Evolutionary conservation across 169 alveolate species (phyloP).

Genomic region (Plasmodium gonderi): DNA sequence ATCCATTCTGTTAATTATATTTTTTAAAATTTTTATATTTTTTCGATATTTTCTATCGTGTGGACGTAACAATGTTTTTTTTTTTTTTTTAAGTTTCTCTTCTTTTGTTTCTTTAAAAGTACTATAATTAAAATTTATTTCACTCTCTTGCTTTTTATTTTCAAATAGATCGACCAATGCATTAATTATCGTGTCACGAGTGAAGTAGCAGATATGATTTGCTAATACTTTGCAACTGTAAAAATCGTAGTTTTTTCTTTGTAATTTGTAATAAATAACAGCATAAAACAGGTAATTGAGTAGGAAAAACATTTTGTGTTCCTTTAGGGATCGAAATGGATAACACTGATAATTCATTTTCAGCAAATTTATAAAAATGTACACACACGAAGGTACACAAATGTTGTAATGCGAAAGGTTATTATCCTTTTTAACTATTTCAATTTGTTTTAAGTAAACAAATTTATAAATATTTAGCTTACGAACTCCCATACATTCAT

Average conservation of each 20-base stretch:
- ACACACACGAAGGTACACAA: conserved; percentile 60
- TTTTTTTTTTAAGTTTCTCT: not conserved
- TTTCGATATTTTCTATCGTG: not conserved
- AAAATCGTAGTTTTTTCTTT: conserved; percentile 47
- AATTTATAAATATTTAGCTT: conserved; percentile 29
- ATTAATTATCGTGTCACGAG: conserved; percentile 12
- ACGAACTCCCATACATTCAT: not conserved
- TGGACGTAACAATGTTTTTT: not conserved
- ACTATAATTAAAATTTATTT: not conserved
- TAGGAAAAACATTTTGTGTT: conserved; percentile 11
- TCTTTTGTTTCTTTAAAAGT: not conserved
- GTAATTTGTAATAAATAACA: conserved; percentile 25
- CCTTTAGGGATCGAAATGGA: conserved; percentile 17
- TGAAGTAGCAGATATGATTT: conserved; percentile 52
- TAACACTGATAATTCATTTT: conserved; percentile 40
- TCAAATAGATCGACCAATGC: conserved; percentile 29
- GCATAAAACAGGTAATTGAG: conserved; percentile 22
- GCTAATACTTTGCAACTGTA: not conserved
- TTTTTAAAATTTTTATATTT: conserved; percentile 9
- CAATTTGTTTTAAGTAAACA: conserved; percentile 59
- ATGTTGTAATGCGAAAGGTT: conserved; percentile 9
- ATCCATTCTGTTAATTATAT: conserved; percentile 17
- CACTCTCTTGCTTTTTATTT: not conserved
- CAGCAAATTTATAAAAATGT: conserved; percentile 40
- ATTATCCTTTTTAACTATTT: conserved; percentile 8